Evolutionary conservation across 1,284 basidiomycete genomes (phyloP), one percentile per base, ranked within the genome.

Genomic region (Austropuccinia psidii): DNA sequence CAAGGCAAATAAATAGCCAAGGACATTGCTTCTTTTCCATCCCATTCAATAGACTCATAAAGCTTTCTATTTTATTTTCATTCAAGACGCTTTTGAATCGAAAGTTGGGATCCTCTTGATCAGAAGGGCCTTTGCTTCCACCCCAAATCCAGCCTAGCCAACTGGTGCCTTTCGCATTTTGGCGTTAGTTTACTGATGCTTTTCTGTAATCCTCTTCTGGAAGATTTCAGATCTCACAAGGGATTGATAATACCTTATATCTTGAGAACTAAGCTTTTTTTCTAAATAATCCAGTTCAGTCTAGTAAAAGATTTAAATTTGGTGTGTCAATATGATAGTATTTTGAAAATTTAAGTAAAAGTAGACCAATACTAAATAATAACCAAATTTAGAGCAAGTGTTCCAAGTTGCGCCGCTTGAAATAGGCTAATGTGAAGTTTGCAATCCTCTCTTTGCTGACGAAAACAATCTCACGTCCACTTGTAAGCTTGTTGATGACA

Each of bases 211-310:
- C 39, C 87, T 84, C 78, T 98, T 93, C 79, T 96, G 93, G 77
- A 89, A 88, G 19, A 97, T 83, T 77, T 89, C 88, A 7, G 91
- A 93, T 8, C 93, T 88, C 0, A 93, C 93, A 75, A 99, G 92
- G 3, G 94, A 98, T 29, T 97, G 88, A 83, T 98, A 99, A 82
- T 98, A 98, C 13, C 96, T 89, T 67, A 99, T 90, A 78, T 98
- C 96, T 80, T 97, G 92, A 79, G 98, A 98, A 0, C 87, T 86
- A 13, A 98, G 84, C 79, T 91, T 91, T 77, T 81, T 83, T 80
- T 99, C 97, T 65, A 98, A 83, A 0, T 83, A 84, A 58, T 87
- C 85, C 31, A 97, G 82, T 5, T 83, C 83, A 61, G 83, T 80
- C 37, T 74, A n/a, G n/a, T n/a, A n/a, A n/a, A n/a, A n/a, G n/a